Percentiles rank a stretch among this genome's conserved stretches.
These are phyloP conservation scores for Juncus effusus DNA, from an alignment of 176 grass and related monocot species.

Conservation along the genomic window DNA sequence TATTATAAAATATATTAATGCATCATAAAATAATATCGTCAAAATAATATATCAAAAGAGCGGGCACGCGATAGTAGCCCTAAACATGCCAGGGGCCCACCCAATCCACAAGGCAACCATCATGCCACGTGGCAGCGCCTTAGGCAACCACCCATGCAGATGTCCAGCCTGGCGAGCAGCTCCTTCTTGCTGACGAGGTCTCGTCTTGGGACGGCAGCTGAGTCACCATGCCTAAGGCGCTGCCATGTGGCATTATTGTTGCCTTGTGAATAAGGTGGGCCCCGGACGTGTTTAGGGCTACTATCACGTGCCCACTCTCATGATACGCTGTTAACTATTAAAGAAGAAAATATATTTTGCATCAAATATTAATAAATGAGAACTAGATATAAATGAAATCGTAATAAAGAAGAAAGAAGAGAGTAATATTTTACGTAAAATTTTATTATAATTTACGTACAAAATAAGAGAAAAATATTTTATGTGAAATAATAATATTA, in stretches of 20 bases:
- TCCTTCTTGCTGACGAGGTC: conserved; percentile 95
- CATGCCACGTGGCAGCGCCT: conserved; percentile 84
- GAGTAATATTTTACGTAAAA: too few relatives aligned
- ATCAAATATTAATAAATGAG: too few relatives aligned
- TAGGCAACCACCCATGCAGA: conserved; percentile 84
- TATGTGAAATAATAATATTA: too few relatives aligned
- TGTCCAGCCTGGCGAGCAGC: conserved; percentile 62
- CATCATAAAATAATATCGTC: too few relatives aligned
- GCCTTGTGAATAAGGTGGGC: conserved; percentile 95
- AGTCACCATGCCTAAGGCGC: conserved; percentile 95
- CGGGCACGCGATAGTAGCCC: conserved; percentile 57
- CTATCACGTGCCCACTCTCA: conserved; percentile 98
- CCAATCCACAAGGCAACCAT: conserved; percentile 98
- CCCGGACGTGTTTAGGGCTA: conserved; percentile 86
- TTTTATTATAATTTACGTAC: too few relatives aligned
- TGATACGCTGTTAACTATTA: conserved; percentile 94
- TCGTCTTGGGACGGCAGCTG: conserved; percentile 96
- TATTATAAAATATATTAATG: too few relatives aligned
- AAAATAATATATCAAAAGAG: too few relatives aligned
- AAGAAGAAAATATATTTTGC: not conserved
- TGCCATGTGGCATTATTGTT: conserved; percentile 91
- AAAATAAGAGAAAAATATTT: too few relatives aligned
- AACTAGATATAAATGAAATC: too few relatives aligned
- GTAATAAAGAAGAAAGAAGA: too few relatives aligned
- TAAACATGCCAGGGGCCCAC: conserved; percentile 85